These are phyloP conservation scores for Apiotrichum laibachii DNA, from an alignment of 1,284 basidiomycete species.

Conservation along the genomic window DNA sequence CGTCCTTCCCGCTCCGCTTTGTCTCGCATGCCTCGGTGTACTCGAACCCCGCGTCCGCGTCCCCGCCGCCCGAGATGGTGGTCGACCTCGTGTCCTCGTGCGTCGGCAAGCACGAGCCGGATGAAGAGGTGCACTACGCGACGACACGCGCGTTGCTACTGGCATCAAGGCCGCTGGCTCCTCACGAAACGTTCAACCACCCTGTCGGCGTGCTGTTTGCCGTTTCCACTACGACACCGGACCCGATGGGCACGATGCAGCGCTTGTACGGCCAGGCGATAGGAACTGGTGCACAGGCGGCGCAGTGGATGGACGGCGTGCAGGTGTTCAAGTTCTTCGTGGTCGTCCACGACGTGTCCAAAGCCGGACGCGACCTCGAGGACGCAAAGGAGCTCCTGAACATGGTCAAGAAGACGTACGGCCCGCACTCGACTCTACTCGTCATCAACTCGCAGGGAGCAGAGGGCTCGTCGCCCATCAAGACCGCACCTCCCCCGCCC, in stretches of 20 bases:
- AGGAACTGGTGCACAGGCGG: slow-evolving; percentile 30
- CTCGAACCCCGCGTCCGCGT: slow-evolving; percentile 27
- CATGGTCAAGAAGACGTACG: slow-evolving; percentile 47
- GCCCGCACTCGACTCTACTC: slow-evolving; percentile 49
- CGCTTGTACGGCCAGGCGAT: slow-evolving; percentile 36
- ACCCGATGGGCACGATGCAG: slow-evolving; percentile 42
- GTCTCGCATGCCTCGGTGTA: slow-evolving; percentile 45
- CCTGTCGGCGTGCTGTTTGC: slow-evolving; percentile 49
- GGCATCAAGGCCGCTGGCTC: slow-evolving; percentile 41
- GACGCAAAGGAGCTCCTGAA: slow-evolving; percentile 44
- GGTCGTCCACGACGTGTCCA: slow-evolving; percentile 49
- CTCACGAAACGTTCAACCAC: slow-evolving; percentile 52
- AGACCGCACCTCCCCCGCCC: slow-evolving; percentile 25
- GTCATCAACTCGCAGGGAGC: slow-evolving; percentile 45
- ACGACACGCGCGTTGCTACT: slow-evolving; percentile 47
- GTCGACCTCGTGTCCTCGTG: slow-evolving; percentile 43
- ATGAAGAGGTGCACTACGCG: slow-evolving; percentile 48
- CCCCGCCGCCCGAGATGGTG: slow-evolving; percentile 45
- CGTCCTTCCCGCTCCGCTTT: slow-evolving; percentile 49
- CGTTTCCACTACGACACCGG: slow-evolving; percentile 43
- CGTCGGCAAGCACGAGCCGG: slow-evolving; percentile 23
- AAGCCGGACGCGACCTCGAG: slow-evolving; percentile 36
- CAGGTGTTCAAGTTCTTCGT: slow-evolving; percentile 48
- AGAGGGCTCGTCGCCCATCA: neutral
- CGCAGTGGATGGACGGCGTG: slow-evolving; percentile 47